phyloP scores from a whole-genome alignment of 257 asterid species.

The Fraxinus quadrangulata region DNA sequence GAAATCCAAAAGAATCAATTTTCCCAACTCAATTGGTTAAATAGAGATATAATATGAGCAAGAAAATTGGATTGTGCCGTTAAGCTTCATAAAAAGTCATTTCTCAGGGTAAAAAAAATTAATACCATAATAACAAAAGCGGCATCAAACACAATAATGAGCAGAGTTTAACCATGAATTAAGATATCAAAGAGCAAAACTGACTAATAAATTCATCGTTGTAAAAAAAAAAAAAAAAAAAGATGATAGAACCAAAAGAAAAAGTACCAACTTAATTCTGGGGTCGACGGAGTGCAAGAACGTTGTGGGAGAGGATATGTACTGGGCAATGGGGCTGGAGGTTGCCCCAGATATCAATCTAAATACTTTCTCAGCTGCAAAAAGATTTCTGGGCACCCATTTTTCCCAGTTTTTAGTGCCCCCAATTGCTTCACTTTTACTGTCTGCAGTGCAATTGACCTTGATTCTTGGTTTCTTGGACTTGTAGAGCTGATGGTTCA shows the following conservation, averaged over 20 bases:
- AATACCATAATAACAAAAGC: no score
- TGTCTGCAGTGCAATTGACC: conserved; percentile 41
- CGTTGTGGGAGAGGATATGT: conserved; percentile 90
- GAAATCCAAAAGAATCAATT: not conserved
- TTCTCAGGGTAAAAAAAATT: no score
- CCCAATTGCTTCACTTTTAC: conserved; percentile 36
- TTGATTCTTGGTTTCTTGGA: conserved; percentile 31
- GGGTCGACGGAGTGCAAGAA: conserved; percentile 92
- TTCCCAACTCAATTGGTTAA: not conserved
- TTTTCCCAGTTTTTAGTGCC: conserved; percentile 66
- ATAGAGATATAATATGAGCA: conserved; percentile 8
- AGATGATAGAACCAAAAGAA: not conserved
- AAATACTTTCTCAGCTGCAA: conserved; percentile 81
- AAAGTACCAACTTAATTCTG: conserved; percentile 79
- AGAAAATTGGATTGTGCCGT: conserved; percentile 1
- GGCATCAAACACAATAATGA: no score
- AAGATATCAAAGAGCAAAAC: not conserved
- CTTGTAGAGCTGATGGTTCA: conserved; percentile 26
- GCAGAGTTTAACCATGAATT: no score
- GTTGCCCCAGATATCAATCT: conserved; percentile 72
- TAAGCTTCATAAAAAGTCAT: not conserved
- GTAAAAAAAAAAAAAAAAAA: not conserved
- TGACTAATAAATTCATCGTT: not conserved
- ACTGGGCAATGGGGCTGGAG: conserved; percentile 93
- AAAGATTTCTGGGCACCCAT: conserved; percentile 66